Evolutionary conservation across 352 stramenopile species (phyloP), one percentile per base, ranked within the genome.

Genomic region (Globisporangium sylvaticum): DNA sequence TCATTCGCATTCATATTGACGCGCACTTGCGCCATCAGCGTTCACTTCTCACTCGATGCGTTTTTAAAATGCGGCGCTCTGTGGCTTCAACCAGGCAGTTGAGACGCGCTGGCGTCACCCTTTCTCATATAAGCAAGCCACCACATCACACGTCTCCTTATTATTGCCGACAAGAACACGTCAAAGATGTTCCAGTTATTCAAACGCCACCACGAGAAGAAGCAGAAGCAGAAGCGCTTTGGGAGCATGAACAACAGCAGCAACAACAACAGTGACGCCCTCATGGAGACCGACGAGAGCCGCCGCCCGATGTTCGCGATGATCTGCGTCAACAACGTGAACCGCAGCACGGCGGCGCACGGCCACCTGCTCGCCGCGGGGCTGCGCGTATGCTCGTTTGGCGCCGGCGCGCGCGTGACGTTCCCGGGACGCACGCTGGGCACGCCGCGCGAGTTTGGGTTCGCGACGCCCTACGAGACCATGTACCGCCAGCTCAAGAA

Each of bases 241-340:
- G 53, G 15, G 22, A 57, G 20, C 54, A 53, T 18, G 24, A 65
- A 3, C 32, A 42, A 32, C 27, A 67, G 15, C 32, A 34, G 8
- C 42, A 37, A 12, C 18, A 18, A n/a, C 27, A 27, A 24, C 29
- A n/a, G n/a, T n/a, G n/a, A n/a, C n/a, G 4, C 10, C 9, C 12
- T 7, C 10, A 0, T 22, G 3, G 22, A 37, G 31, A 46, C 7
- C 20, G 54, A 58, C 20, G n/a, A 32, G 22, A 9, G 15, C 18
- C 3, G 4, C n/a, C 66, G 22, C n/a, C 66, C 59, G 6, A 67
- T 71, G 64, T 96, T 95, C 65, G 83, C 85, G n/a, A 87, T 95
- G 73, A 80, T 96, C 39, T 96, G 88, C 70, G 81, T 74, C 34
- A 94, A 92, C 76, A 96, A 96, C 69, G 88, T 96, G 39, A 96